Evolutionary conservation across 148 eudicot species (phyloP).

Genomic region (Drosera capensis): DNA sequence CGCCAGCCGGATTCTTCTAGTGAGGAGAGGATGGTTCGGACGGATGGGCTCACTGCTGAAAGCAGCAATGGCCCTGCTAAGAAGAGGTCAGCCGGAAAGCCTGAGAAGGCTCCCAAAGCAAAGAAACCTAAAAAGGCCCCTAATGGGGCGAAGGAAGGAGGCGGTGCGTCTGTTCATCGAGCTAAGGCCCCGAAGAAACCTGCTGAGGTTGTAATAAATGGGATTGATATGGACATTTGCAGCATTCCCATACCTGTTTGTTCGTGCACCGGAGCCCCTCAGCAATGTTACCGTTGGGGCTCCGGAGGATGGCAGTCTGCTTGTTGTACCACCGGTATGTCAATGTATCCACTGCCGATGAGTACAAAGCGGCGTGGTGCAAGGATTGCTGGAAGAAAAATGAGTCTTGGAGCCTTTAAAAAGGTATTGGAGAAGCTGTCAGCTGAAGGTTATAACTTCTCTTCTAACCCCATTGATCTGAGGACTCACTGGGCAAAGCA

Average conservation of each 20-base stretch:
- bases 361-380: constrained; percentile 13
- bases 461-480: constrained; percentile 11
- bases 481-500: constrained; percentile 12
- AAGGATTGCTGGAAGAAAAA: constrained; percentile 12
- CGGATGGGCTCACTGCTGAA: constrained; percentile 2
- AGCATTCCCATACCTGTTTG: constrained; percentile 13
- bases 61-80: constrained; percentile 5
- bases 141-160: constrained; percentile 5
- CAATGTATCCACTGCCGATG: constrained; percentile 13
- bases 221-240: constrained; percentile 12
- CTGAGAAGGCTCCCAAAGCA: constrained; percentile 9
- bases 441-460: constrained; percentile 13
- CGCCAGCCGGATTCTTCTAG: constrained; percentile 9
- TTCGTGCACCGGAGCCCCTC: constrained; percentile 9
- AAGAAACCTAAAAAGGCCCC: constrained; percentile 10
- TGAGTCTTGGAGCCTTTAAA: constrained; percentile 13
- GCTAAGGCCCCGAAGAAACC: constrained; percentile 5
- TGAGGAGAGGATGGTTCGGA: constrained; percentile 10
- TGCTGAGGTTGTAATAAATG: constrained; percentile 11
- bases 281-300: constrained; percentile 13
- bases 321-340: constrained; percentile 11
- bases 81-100: constrained; percentile 8
- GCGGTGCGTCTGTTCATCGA: constrained; percentile 6
- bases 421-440: constrained; percentile 13
- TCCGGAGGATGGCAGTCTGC: constrained; percentile 17